Evolutionary conservation across 2,329 filamentous ascomycete genomes (phyloP).

Genomic region (Fusarium nisikadoi): DNA sequence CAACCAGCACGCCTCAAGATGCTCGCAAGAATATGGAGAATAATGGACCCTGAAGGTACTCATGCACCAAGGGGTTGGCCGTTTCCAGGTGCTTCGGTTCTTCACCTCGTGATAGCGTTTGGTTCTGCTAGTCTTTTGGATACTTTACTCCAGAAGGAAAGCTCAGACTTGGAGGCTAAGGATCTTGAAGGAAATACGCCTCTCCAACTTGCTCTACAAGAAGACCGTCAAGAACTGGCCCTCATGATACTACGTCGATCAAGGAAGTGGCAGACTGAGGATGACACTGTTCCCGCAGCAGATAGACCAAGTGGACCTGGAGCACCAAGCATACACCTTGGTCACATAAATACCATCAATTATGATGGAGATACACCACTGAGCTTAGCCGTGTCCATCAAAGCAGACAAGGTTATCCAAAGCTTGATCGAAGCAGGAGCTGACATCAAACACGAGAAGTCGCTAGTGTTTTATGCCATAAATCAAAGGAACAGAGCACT

Average conservation of each 20-base stretch:
- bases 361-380: neutral
- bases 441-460: neutral
- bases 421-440: neutral
- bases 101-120: rapidly evolving
- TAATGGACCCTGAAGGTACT: neutral
- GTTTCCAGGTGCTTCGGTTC: rapidly evolving
- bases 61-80: neutral
- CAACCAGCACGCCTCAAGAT: rapidly evolving
- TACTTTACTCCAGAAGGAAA: rapidly evolving
- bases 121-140: neutral
- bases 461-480: neutral
- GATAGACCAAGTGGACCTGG: rapidly evolving
- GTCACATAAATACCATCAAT: neutral
- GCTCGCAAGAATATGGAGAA: neutral
- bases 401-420: rapidly evolving
- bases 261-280: rapidly evolving
- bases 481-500: rapidly evolving
- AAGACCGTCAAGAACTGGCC: rapidly evolving
- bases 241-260: neutral
- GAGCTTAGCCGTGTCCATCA: rapidly evolving
- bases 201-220: neutral
- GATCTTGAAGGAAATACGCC: neutral
- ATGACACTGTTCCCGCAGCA: rapidly evolving
- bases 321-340: rapidly evolving
- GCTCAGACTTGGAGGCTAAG: rapidly evolving